These are phyloP conservation scores for Phlebopus sp. DNA, from an alignment of 1,284 basidiomycete genomes.

Conservation along the genomic window DNA sequence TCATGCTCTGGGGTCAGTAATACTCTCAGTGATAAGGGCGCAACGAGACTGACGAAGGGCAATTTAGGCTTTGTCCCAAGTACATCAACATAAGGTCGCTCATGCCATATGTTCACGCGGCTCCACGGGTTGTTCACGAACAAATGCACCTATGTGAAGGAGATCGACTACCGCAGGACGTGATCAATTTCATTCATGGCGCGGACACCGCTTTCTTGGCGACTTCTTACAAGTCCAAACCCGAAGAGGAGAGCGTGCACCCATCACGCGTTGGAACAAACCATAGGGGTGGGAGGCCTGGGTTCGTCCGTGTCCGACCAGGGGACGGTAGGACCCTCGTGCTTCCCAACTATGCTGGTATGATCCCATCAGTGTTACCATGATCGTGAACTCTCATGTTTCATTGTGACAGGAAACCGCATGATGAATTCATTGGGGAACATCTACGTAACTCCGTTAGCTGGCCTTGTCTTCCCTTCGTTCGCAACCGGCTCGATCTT, in stretches of 20 bases:
- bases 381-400: not conserved
- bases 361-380: conserved; percentile 5
- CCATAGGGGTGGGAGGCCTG: conserved; percentile 58
- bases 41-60: not conserved
- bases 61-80: conserved; percentile 49
- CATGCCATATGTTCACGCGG: conserved; percentile 35
- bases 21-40: not conserved
- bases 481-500: conserved; percentile 56
- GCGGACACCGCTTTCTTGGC: conserved; percentile 56
- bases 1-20: conserved; percentile 52
- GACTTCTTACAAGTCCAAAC: conserved; percentile 44
- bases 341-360: conserved; percentile 61
- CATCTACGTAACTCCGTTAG: conserved; percentile 52
- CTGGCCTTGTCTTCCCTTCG: conserved; percentile 51
- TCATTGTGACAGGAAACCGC: conserved; percentile 45
- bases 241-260: conserved; percentile 35
- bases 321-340: conserved; percentile 53
- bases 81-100: conserved; percentile 57
- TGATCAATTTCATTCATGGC: conserved; percentile 44
- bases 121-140: conserved; percentile 38
- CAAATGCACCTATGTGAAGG: conserved; percentile 28
- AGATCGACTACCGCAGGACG: conserved; percentile 43
- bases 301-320: conserved; percentile 54
- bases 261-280: conserved; percentile 64
- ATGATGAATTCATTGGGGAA: conserved; percentile 63